A percentile compares a stretch with the other conserved stretches of the same genome.
phyloP scores from a whole-genome alignment of 805 yeast species.

The Myxozyma mucilagina region DNA sequence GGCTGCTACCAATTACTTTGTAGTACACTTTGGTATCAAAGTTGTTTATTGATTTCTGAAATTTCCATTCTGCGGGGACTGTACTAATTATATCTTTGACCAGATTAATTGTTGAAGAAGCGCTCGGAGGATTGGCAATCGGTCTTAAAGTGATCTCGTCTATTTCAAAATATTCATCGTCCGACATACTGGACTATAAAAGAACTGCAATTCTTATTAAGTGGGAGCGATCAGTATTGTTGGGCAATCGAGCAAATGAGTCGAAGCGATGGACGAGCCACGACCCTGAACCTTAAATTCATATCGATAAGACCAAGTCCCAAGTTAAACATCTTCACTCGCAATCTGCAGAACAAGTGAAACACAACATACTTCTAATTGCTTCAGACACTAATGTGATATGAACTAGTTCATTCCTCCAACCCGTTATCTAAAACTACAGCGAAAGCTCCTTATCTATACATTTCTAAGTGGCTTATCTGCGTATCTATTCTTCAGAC shows the following conservation, averaged over 20 bases:
- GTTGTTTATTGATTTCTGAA: neutral
- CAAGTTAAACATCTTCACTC: no score
- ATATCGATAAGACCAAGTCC: no score
- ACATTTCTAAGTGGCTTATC: neutral
- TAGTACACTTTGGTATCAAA: constrained; percentile 13
- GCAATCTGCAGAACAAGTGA: no score
- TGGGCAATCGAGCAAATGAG: no score
- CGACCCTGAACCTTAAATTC: no score
- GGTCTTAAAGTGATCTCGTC: constrained; percentile 13
- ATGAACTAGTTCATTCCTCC: neutral
- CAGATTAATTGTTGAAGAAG: constrained; percentile 7
- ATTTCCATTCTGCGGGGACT: constrained; percentile 14
- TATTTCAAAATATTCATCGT: neutral
- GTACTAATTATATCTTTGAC: constrained; percentile 11
- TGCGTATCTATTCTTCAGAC: neutral
- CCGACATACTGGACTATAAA: neutral
- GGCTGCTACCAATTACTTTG: constrained; percentile 6
- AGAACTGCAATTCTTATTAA: no score
- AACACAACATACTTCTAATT: no score
- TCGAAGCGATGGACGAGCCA: no score
- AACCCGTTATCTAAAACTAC: neutral
- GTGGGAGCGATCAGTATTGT: no score
- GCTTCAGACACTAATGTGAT: neutral
- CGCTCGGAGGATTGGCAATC: constrained; percentile 17
- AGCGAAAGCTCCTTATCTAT: neutral